Evolutionary conservation across 2,329 filamentous ascomycete genomes (phyloP), one percentile per base, ranked within the genome.

Genomic region (Trichophyton simii): DNA sequence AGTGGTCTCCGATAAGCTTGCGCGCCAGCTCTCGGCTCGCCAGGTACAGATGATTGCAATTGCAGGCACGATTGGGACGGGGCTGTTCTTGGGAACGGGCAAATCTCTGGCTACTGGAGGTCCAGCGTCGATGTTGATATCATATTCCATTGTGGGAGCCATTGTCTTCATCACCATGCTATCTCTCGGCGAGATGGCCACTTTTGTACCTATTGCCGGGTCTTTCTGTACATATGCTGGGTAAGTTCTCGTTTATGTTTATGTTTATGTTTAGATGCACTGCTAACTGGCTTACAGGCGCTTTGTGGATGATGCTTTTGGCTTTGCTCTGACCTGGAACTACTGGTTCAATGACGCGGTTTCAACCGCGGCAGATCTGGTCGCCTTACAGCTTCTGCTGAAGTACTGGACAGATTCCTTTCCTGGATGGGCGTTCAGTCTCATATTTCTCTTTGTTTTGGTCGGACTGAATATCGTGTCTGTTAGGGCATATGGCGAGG

Each of bases 11-110:
- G 80, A 83, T 66, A 75, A 73, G 60, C 74, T 86, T 9, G 76
- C 76, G 20, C 80, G 83, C 3, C 78, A 80, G 48, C 75, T 86
- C 11, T 82, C 81, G 1, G 75, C 81, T 15, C 79, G 83, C n/a
- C 84, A 86, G 69, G 81, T 86, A 9, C 83, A 86, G 72, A 86
- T 87, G 83, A 84, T 87, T 63, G 84, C 84, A 50, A 76, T 78
- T 61, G 75, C 73, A 4, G 75, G 75, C 22, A 76, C 74, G 5
- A 77, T 77, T 54, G 73, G 65, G 7, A 85, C 83, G 0, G 83
- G 83, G 2, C 71, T 86, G 3, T 86, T 86, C 65, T 75, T 87
- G 4, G 83, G 83, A 34, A 84, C 82, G 0, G 83, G 83, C 8
- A 82, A 81, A 67, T 80, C 82, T 3, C 71, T 86, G 44, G 78